Evolutionary conservation across 2,329 filamentous ascomycete species (phyloP).

Genomic region (Colletotrichum spaethianum): DNA sequence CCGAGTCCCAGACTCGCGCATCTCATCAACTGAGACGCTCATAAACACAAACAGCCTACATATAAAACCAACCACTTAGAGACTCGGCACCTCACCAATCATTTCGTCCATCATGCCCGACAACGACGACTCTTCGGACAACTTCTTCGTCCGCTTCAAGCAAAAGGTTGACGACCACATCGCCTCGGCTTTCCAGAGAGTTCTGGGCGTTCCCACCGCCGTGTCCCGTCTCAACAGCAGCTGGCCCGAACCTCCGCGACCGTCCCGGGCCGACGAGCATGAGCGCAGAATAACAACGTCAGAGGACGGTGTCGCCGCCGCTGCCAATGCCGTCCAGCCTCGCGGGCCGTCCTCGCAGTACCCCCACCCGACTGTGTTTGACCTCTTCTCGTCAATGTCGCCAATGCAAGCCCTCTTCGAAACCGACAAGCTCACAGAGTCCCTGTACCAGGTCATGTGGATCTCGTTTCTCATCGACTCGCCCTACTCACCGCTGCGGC

Average conservation of each 20-base stretch:
- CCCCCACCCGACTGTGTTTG: conserved; percentile 24
- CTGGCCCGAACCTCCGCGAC: conserved; percentile 30
- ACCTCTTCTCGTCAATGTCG: conserved; percentile 32
- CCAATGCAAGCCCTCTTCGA: conserved; percentile 33
- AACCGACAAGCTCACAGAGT: conserved; percentile 38
- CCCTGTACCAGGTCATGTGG: conserved; percentile 45
- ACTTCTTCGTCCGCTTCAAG: conserved; percentile 59
- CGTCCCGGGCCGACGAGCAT: conserved; percentile 24
- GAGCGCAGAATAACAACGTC: neutral
- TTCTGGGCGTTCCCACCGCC: conserved; percentile 47
- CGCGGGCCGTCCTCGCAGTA: conserved; percentile 10
- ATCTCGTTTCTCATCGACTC: conserved; percentile 55
- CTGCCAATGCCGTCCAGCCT: neutral
- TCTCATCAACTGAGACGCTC: conserved; percentile 36
- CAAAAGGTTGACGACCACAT: conserved; percentile 57
- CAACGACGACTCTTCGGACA: conserved; percentile 42
- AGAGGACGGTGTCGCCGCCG: neutral
- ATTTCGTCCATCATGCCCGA: conserved; percentile 30
- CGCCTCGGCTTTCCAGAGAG: conserved; percentile 46
- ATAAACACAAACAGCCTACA: neutral
- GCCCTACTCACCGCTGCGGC: conserved; percentile 60
- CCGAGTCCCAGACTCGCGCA: neutral
- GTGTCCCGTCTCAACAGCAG: conserved; percentile 45
- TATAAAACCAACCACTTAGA: conserved; percentile 2
- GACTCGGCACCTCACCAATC: neutral